Evolutionary conservation across 495 filamentous ascomycete species (phyloP).

Genomic region (Lasiosphaeria miniovina): DNA sequence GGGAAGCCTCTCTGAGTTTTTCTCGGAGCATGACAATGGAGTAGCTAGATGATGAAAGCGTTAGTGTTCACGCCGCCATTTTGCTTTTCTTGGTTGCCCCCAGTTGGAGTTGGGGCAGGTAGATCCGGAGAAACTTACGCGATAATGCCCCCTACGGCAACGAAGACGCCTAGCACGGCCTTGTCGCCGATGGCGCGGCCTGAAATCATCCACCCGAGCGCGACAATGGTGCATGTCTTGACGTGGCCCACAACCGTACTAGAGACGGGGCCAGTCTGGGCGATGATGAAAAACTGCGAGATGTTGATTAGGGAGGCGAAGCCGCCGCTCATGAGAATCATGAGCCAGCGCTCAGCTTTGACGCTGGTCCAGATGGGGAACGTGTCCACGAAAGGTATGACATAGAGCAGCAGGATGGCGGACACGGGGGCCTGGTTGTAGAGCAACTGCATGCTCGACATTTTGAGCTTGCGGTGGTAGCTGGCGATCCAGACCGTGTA

Average conservation of each 20-base stretch:
- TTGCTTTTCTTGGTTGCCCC: neutral
- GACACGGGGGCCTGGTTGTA: slow-evolving; percentile 69
- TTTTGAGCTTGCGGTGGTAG: slow-evolving; percentile 63
- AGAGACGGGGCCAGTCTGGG: slow-evolving; percentile 64
- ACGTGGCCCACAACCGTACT: slow-evolving; percentile 71
- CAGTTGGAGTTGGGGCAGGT: neutral
- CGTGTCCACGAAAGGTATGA: slow-evolving; percentile 63
- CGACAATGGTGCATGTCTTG: slow-evolving; percentile 59
- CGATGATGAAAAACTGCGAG: slow-evolving; percentile 73
- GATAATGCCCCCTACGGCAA: slow-evolving; percentile 56
- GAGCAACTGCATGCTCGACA: slow-evolving; percentile 70
- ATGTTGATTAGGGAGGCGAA: slow-evolving; percentile 69
- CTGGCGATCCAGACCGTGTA: slow-evolving; percentile 69
- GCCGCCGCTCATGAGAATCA: slow-evolving; percentile 57
- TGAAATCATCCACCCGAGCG: slow-evolving; percentile 53
- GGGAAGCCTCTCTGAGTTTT: slow-evolving; percentile 19
- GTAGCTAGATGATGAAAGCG: slow-evolving; percentile 35
- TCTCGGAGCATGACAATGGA: slow-evolving; percentile 49
- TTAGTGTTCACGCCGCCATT: slow-evolving; percentile 6
- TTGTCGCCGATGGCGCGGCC: slow-evolving; percentile 52
- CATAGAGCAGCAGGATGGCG: slow-evolving; percentile 59
- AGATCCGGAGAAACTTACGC: slow-evolving; percentile 29
- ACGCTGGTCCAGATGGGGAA: slow-evolving; percentile 54
- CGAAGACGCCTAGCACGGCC: slow-evolving; percentile 49
- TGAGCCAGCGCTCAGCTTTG: slow-evolving; percentile 47